Evolutionary conservation across 768 basidiomycete species (phyloP).

Genomic region (Boletus speciosus): DNA sequence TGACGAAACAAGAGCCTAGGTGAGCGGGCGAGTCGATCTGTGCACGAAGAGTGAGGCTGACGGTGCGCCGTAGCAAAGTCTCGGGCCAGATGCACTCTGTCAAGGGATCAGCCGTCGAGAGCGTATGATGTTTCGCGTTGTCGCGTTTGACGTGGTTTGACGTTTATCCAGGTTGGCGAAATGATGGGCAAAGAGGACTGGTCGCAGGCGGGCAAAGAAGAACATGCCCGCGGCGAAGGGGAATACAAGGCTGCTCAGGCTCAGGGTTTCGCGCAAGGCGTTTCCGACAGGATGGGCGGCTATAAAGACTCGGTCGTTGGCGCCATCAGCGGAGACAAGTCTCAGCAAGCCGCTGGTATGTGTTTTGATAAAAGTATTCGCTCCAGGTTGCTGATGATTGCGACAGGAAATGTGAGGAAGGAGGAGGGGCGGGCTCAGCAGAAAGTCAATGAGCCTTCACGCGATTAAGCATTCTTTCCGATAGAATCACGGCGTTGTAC

Average conservation of each 20-base stretch:
- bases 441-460: constrained; percentile 42
- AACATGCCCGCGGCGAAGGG: constrained; percentile 46
- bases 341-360: constrained; percentile 49
- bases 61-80: constrained; percentile 25
- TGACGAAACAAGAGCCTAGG: constrained; percentile 28
- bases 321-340: constrained; percentile 52
- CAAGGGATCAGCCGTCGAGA: constrained; percentile 36
- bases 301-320: constrained; percentile 55
- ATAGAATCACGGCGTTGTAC: background rate
- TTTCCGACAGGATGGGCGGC: constrained; percentile 41
- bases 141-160: background rate
- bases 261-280: constrained; percentile 50
- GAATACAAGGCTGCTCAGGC: constrained; percentile 46
- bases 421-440: constrained; percentile 58
- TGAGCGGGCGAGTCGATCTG: constrained; percentile 4
- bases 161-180: constrained; percentile 37
- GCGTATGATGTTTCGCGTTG: constrained; percentile 16
- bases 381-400: background rate
- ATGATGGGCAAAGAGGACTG: constrained; percentile 40
- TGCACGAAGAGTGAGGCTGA: background rate
- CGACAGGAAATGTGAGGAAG: constrained; percentile 46
- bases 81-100: constrained; percentile 36
- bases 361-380: background rate
- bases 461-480: background rate
- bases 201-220: constrained; percentile 45